Evolutionary conservation across 768 basidiomycete species (phyloP).

Genomic region (Harrya chromipes): DNA sequence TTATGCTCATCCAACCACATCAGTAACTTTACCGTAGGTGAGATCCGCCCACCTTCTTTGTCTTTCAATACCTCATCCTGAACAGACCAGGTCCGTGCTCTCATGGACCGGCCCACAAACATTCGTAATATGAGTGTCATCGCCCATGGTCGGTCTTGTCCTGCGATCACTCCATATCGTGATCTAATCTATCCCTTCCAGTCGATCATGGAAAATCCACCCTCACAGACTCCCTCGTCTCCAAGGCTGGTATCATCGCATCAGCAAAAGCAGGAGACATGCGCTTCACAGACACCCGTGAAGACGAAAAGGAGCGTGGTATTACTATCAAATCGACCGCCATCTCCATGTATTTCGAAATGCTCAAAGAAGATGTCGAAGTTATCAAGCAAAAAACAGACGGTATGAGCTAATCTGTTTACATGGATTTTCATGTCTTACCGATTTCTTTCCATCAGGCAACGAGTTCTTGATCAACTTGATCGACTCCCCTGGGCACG

Average conservation of each 20-base stretch:
- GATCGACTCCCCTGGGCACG: slow-evolving; percentile 99
- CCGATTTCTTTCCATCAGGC: slow-evolving; percentile 41
- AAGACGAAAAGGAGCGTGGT: slow-evolving; percentile 99
- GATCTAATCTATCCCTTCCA: slow-evolving; percentile 32
- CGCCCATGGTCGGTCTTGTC: slow-evolving; percentile 69
- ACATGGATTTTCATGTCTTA: neutral
- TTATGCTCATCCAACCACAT: slow-evolving; percentile 29
- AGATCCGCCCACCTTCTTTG: slow-evolving; percentile 30
- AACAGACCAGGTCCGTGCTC: slow-evolving; percentile 78
- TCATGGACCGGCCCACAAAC: slow-evolving; percentile 90
- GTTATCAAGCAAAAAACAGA: slow-evolving; percentile 93
- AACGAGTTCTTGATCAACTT: slow-evolving; percentile 99
- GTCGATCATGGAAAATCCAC: slow-evolving; percentile 99
- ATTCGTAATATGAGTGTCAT: slow-evolving; percentile 96
- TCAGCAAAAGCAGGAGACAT: slow-evolving; percentile 90
- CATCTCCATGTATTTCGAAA: slow-evolving; percentile 99
- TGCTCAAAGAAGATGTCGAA: slow-evolving; percentile 82
- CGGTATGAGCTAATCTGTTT: slow-evolving; percentile 44
- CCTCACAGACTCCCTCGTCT: slow-evolving; percentile 96
- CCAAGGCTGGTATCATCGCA: slow-evolving; percentile 99
- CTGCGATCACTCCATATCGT: slow-evolving; percentile 9
- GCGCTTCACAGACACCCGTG: slow-evolving; percentile 96
- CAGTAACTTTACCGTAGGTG: slow-evolving; percentile 89
- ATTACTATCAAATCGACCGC: slow-evolving; percentile 99
- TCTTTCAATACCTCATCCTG: slow-evolving; percentile 5